These are phyloP conservation scores for Acmispon strigosus DNA, from an alignment of 306 rosid genomes.

Conservation along the genomic window DNA sequence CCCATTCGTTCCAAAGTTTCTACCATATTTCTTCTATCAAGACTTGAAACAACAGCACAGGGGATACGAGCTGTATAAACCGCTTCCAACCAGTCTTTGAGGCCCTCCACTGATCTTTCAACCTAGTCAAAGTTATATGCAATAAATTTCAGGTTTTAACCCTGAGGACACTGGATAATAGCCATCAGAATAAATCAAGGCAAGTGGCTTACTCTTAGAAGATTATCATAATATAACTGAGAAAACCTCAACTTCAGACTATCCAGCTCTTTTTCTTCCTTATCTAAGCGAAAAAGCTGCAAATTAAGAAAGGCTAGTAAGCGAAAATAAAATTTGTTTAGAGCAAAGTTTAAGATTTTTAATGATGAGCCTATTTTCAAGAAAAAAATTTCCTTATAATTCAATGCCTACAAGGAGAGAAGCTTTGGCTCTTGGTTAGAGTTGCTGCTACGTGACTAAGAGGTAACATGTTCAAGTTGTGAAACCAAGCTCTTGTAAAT, in stretches of 20 bases:
- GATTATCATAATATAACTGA: conserved; percentile 66
- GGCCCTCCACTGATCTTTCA: conserved; percentile 69
- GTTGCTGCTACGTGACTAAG: too few species aligned
- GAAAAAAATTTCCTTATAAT: not conserved
- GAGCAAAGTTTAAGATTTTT: not conserved
- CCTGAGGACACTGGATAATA: not conserved
- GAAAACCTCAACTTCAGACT: conserved; percentile 76
- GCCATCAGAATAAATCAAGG: conserved; percentile 3
- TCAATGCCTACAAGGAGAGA: not conserved
- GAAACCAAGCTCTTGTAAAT: too few species aligned
- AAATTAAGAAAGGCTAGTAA: conserved; percentile 26
- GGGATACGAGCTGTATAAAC: conserved; percentile 83
- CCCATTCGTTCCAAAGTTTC: conserved; percentile 72
- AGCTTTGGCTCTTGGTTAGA: too few species aligned
- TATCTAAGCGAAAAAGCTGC: conserved; percentile 65
- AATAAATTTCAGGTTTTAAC: conserved; percentile 6
- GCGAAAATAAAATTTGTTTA: not conserved
- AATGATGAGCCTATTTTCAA: not conserved
- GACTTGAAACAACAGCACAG: conserved; percentile 92
- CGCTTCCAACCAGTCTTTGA: conserved; percentile 94
- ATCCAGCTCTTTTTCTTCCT: conserved; percentile 49
- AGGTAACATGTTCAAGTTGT: too few species aligned
- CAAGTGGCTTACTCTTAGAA: conserved; percentile 56
- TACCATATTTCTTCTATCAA: conserved; percentile 72
- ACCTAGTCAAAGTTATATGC: conserved; percentile 39